Conservation (phyloP, 306 rosid genomes). For the Ziziphus jujuba region DNA sequence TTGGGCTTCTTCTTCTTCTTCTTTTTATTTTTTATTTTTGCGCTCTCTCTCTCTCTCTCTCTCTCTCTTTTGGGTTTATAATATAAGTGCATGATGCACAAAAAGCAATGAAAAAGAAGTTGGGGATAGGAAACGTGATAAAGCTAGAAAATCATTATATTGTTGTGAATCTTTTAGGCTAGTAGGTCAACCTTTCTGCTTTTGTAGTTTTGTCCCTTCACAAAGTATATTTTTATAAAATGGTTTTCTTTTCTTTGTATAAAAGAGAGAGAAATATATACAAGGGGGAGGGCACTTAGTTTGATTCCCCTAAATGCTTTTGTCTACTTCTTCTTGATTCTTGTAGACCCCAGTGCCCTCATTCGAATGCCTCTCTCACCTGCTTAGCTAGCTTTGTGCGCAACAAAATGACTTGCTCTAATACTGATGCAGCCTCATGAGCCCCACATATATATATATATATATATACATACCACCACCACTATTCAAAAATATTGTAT, state of each 20-base stretch:
- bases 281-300: slow-evolving; percentile 9
- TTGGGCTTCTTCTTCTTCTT: no score
- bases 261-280: background rate
- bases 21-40: no score
- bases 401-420: slow-evolving; percentile 24
- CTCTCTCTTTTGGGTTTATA: no score
- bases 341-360: slow-evolving; percentile 24
- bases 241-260: background rate
- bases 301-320: slow-evolving; percentile 7
- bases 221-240: background rate
- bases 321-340: slow-evolving; percentile 18
- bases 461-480: no score
- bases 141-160: slow-evolving; percentile 7
- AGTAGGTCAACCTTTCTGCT: slow-evolving; percentile 24
- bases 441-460: slow-evolving; percentile 10
- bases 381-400: background rate
- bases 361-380: background rate
- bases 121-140: background rate
- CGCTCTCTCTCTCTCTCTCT: no score
- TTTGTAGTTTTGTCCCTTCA: slow-evolving; percentile 11
- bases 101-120: slow-evolving; percentile 31
- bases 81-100: slow-evolving; percentile 21
- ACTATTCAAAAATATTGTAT: no score
- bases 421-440: background rate
- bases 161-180: background rate